Percentiles rank a stretch among this genome's conserved stretches.
phyloP scores from a whole-genome alignment of 1,284 basidiomycete species.

The Megacollybia platyphylla region DNA sequence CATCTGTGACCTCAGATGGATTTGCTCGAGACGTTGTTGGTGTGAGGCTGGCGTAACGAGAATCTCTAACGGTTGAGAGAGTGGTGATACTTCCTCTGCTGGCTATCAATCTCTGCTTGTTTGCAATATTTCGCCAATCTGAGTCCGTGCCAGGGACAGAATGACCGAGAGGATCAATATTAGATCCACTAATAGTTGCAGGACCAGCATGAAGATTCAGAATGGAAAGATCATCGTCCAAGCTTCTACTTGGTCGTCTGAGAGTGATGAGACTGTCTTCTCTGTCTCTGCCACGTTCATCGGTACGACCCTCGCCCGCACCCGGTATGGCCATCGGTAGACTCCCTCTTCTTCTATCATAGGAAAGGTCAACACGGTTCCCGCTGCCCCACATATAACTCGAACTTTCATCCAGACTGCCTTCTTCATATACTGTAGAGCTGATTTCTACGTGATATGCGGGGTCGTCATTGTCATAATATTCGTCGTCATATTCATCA shows the following conservation, averaged over 20 bases:
- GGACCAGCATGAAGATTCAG: not conserved
- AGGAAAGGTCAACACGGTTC: not conserved
- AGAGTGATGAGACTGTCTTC: slow-evolving; percentile 36
- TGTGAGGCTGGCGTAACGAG: not conserved
- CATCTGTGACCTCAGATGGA: slow-evolving; percentile 7
- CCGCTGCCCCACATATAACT: slow-evolving; percentile 2
- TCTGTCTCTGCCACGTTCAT: slow-evolving; percentile 19
- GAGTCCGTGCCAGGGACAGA: slow-evolving; percentile 32
- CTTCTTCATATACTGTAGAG: slow-evolving; percentile 14
- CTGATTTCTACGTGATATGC: slow-evolving; percentile 15
- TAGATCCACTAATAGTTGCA: not conserved
- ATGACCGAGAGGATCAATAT: slow-evolving; percentile 7
- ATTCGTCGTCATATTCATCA: slow-evolving; percentile 21
- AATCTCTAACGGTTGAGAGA: not conserved
- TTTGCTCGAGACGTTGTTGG: not conserved
- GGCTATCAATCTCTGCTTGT: slow-evolving; percentile 9
- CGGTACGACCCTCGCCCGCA: slow-evolving; percentile 3
- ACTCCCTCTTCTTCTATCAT: slow-evolving; percentile 21
- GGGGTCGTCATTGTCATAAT: slow-evolving; percentile 9
- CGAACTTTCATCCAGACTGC: slow-evolving; percentile 7
- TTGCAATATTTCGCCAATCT: slow-evolving; percentile 27
- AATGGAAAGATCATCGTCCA: slow-evolving; percentile 30
- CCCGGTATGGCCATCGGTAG: slow-evolving; percentile 14
- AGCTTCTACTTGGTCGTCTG: slow-evolving; percentile 39
- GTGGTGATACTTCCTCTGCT: slow-evolving; percentile 5